phyloP scores from a whole-genome alignment of 495 filamentous ascomycete species.

The Filosporella fistucella region DNA sequence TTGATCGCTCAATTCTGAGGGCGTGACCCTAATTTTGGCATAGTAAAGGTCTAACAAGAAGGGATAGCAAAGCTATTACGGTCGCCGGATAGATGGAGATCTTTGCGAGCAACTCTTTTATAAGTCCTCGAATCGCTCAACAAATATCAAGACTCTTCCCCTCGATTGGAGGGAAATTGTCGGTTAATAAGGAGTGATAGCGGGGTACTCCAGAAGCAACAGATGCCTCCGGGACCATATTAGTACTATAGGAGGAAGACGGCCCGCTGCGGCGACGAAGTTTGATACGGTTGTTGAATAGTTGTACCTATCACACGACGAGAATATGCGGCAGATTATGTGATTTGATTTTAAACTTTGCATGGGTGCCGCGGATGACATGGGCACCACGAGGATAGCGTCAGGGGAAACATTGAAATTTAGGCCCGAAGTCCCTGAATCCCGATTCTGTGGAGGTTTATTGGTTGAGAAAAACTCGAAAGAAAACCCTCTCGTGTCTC shows the following conservation, averaged over 20 bases:
- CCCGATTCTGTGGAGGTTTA: not conserved
- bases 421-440: not conserved
- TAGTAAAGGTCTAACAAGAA: too few species aligned
- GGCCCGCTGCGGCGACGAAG: not conserved
- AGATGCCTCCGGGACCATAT: not conserved
- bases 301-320: not conserved
- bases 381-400: not conserved
- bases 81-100: too few species aligned
- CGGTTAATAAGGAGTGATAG: not conserved
- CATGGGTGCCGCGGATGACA: not conserved
- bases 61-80: too few species aligned
- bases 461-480: too few species aligned
- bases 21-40: too few species aligned
- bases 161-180: slow-evolving; percentile 1
- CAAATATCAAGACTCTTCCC: too few species aligned
- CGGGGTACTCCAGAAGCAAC: not conserved
- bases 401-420: not conserved
- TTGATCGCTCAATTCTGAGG: too few species aligned
- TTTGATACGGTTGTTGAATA: not conserved
- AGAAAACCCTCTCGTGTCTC: too few species aligned
- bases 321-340: not conserved
- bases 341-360: not conserved
- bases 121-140: too few species aligned
- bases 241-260: not conserved
- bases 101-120: too few species aligned